Evolutionary conservation across 2,329 filamentous ascomycete species (phyloP).

Genomic region (Aureobasidium leucospermi): DNA sequence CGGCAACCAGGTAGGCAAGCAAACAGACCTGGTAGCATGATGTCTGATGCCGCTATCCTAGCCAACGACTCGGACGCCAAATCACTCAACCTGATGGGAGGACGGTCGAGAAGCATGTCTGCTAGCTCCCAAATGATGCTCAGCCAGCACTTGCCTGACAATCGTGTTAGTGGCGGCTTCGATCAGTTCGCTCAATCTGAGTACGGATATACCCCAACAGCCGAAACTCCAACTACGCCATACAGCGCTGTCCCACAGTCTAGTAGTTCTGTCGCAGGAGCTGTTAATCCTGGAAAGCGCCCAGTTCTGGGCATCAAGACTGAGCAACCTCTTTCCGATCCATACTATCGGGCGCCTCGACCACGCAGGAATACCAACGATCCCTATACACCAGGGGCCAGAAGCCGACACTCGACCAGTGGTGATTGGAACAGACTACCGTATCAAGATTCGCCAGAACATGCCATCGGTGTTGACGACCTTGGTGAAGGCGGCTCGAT

Average conservation of each 20-base stretch:
- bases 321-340: conserved; percentile 47
- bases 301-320: conserved; percentile 37
- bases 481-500: conserved; percentile 39
- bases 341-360: conserved; percentile 83
- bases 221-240: conserved; percentile 65
- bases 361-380: conserved; percentile 59
- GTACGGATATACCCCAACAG: conserved; percentile 22
- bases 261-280: conserved; percentile 36
- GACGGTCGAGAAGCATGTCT: conserved; percentile 52
- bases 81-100: conserved; percentile 46
- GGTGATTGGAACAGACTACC: conserved; percentile 40
- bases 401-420: conserved; percentile 34
- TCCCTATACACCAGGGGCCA: conserved; percentile 32
- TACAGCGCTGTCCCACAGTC: conserved; percentile 59
- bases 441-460: conserved; percentile 37
- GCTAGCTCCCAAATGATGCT: conserved; percentile 56
- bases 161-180: conserved; percentile 36
- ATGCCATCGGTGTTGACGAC: conserved; percentile 25
- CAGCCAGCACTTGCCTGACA: conserved; percentile 39
- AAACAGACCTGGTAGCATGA: conserved; percentile 65
- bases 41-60: conserved; percentile 77
- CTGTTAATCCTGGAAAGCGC: conserved; percentile 34
- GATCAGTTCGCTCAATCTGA: conserved; percentile 51
- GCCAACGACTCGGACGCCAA: conserved; percentile 60
- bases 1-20: conserved; percentile 47